Evolutionary conservation across 2,329 filamentous ascomycete genomes (phyloP).

Genomic region (Pseudocercospora macadamiae): DNA sequence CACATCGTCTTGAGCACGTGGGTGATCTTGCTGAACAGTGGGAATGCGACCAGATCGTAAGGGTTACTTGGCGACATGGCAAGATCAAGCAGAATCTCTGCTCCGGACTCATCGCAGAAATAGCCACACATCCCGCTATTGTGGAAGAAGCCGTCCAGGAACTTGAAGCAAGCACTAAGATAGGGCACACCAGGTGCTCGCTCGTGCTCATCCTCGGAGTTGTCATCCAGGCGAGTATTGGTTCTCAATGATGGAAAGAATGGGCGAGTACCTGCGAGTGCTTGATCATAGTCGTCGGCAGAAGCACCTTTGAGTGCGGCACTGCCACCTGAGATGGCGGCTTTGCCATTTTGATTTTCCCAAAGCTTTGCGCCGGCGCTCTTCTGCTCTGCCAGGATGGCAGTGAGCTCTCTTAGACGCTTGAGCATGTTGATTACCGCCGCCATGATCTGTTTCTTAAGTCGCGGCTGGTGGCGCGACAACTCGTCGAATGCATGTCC

Average conservation of each 20-base stretch:
- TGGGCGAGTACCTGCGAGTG: constrained; percentile 5
- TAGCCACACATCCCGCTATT: constrained; percentile 72
- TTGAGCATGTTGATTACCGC: constrained; percentile 89
- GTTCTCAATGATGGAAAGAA: constrained; percentile 4
- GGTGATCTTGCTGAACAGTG: constrained; percentile 70
- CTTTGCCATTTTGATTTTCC: constrained; percentile 42
- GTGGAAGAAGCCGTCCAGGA: constrained; percentile 75
- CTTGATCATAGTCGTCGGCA: constrained; percentile 10
- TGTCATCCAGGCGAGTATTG: constrained; percentile 35
- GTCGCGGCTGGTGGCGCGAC: constrained; percentile 83
- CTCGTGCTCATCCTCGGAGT: constrained; percentile 45
- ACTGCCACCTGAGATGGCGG: constrained; percentile 50
- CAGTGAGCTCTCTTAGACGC: constrained; percentile 74
- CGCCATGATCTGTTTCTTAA: constrained; percentile 79
- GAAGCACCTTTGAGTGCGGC: constrained; percentile 20
- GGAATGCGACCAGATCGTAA: constrained; percentile 68
- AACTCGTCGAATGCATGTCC: constrained; percentile 92
- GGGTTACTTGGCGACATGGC: constrained; percentile 80
- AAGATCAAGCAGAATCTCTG: constrained; percentile 82
- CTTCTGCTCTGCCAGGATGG: constrained; percentile 66
- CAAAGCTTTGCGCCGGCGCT: constrained; percentile 81
- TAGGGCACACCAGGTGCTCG: constrained; percentile 52
- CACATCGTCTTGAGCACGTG: constrained; percentile 76
- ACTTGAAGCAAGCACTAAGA: constrained; percentile 74
- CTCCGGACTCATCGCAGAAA: constrained; percentile 78